Conservation (phyloP, 2,329 filamentous ascomycete species). For the Sporothrix curviconia region DNA sequence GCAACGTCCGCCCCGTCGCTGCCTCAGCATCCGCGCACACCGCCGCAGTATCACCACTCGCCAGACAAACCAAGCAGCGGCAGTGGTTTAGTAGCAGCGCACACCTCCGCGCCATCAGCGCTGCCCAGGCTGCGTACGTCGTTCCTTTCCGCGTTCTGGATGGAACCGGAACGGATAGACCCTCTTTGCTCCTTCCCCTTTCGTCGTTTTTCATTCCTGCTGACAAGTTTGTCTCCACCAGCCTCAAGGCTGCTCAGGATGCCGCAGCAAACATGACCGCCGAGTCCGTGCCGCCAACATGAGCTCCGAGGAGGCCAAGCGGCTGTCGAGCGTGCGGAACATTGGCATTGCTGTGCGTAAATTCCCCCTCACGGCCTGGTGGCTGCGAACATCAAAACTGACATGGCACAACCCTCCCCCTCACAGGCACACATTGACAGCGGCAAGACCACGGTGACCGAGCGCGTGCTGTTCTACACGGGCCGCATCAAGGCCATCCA, state of each 20-base stretch:
- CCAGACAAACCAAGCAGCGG: conserved; percentile 15
- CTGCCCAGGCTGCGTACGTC: conserved; percentile 36
- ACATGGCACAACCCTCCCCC: background rate
- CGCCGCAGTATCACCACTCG: background rate
- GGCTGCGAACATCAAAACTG: too few relatives aligned
- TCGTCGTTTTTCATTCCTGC: too few relatives aligned
- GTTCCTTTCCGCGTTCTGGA: too few relatives aligned
- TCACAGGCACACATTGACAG: conserved; percentile 92
- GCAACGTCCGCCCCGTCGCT: background rate
- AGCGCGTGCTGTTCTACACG: conserved; percentile 96
- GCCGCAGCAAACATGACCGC: conserved; percentile 44
- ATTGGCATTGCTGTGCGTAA: conserved; percentile 81
- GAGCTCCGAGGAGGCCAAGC: conserved; percentile 67
- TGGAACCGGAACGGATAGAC: too few relatives aligned
- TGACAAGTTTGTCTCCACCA: conserved; percentile 17
- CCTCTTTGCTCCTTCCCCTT: too few relatives aligned
- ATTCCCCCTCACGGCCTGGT: too few relatives aligned
- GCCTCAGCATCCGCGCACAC: too few relatives aligned
- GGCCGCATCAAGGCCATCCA: conserved; percentile 95
- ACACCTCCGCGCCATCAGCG: conserved; percentile 28
- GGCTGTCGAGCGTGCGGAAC: conserved; percentile 79
- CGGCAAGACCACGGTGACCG: conserved; percentile 93
- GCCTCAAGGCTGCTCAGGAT: conserved; percentile 48
- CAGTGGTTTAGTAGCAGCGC: conserved; percentile 35
- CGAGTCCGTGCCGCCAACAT: conserved; percentile 68